Base-by-base conservation (phyloP, 2,329 filamentous ascomycete genomes). In the Fusarium stilboides region DNA sequence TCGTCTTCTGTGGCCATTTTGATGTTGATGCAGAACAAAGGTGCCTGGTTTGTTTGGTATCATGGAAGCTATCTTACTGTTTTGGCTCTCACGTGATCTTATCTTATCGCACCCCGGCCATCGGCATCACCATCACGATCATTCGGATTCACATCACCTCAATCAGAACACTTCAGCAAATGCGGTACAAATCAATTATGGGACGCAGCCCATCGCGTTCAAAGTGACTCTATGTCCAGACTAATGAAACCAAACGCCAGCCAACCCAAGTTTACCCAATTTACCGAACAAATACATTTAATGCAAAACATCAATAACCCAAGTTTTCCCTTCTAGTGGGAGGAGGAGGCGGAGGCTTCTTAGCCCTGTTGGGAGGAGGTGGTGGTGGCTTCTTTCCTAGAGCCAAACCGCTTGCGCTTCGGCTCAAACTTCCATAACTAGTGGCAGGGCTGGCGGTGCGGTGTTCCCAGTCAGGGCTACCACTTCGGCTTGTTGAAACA, bases 1-100 rank as follows among this genome's bases (percentile, higher is more conserved):
- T 93, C 92, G 81, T 99, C 96, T 86, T 99, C 96, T 65, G 89
- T 92, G 9, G 86, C 86, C 88, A 97, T 93, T 65, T 45, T 80
- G 47, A 49, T 24, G 57, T n/a, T 46, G 40, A 49, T 44, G 36
- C 19, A 62, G 20, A 45, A 26, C 26, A 53, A 34, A 65, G 24
- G n/a, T 55, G 57, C 12, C 40, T 34, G 33, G 10, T 31, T 28
- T 52, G 20, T 3, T 26, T 26, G 26, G 37, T 54, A 53, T 46
- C 37, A 57, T 42, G 45, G 33, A 20, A 28, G 36, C 37, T 20
- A 40, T 31, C 44, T 6, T 68, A 36, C 51, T 46, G 24, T 39
- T 47, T 51, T 36, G 10, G 10, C 5, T 14, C 2, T 47, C 67
- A 70, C 67, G 62, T 70, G 67, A 64, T 4, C 37, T 49, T 65